Conservation (phyloP, 345 rosid species). For the Hypericum androsaemum region DNA sequence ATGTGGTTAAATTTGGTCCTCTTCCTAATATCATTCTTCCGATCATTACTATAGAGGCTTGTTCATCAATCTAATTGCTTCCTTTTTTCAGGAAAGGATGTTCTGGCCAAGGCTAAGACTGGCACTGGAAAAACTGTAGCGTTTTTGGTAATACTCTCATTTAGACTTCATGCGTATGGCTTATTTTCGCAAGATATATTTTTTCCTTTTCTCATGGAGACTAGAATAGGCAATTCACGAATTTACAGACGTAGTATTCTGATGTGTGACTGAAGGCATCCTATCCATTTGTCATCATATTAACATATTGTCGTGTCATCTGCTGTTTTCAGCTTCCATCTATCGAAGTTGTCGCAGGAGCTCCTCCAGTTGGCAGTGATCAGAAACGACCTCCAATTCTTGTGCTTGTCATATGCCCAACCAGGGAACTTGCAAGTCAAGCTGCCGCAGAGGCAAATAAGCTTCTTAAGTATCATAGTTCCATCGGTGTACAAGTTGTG, state of each 20-base stretch:
- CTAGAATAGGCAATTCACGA: too few relatives aligned
- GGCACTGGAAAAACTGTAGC: constrained; percentile 99
- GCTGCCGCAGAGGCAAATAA: constrained; percentile 83
- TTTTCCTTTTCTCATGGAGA: too few relatives aligned
- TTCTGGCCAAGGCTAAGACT: constrained; percentile 94
- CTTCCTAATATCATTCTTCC: neutral
- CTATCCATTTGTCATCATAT: neutral
- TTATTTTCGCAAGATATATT: too few relatives aligned
- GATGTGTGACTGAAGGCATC: too few relatives aligned
- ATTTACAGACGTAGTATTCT: too few relatives aligned
- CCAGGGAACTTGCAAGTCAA: constrained; percentile 93
- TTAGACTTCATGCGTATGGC: neutral
- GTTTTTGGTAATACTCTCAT: constrained; percentile 64
- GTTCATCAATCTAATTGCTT: neutral
- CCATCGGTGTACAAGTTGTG: constrained; percentile 91
- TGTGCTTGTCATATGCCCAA: constrained; percentile 87
- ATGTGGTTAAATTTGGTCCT: neutral
- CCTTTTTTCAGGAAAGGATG: constrained; percentile 72
- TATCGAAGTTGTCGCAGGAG: constrained; percentile 67
- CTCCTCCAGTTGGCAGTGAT: constrained; percentile 54
- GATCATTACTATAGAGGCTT: neutral
- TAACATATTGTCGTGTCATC: neutral
- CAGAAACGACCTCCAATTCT: constrained; percentile 68
- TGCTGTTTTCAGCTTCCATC: constrained; percentile 70
- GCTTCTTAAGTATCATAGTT: constrained; percentile 74